Percentiles rank a stretch among this genome's conserved stretches.
Evolutionary conservation across 345 rosid species (phyloP).

Genomic region (Gossypium herbaceum): DNA sequence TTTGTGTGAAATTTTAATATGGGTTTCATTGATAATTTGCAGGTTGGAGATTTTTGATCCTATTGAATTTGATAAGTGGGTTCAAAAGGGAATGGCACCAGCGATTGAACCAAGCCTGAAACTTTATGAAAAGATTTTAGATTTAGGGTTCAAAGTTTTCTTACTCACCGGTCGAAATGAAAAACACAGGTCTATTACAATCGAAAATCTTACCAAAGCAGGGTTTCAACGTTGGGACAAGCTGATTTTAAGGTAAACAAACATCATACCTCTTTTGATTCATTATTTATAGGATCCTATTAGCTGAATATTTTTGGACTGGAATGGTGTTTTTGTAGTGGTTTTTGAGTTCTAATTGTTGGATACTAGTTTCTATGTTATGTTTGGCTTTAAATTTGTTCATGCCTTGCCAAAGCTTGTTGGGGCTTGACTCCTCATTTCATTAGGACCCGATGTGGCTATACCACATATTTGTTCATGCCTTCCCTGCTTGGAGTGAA

Average conservation of each 20-base stretch:
- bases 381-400: not conserved
- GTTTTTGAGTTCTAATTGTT: conserved; percentile 2
- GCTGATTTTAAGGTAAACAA: conserved; percentile 74
- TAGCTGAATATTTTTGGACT: not conserved
- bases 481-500: not conserved
- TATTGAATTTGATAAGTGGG: conserved; percentile 74
- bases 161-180: conserved; percentile 82
- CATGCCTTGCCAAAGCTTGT: not conserved
- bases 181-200: conserved; percentile 51
- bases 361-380: not conserved
- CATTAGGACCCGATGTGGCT: too few species aligned
- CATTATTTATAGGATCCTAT: not conserved
- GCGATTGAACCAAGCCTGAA: conserved; percentile 67
- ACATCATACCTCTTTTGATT: not conserved
- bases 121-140: conserved; percentile 59
- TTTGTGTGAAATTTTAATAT: conserved; percentile 7
- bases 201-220: conserved; percentile 57
- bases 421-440: too few species aligned
- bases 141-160: conserved; percentile 72
- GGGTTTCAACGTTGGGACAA: conserved; percentile 81
- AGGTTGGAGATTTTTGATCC: conserved; percentile 70
- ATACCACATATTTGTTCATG: not conserved
- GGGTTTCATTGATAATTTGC: conserved; percentile 26
- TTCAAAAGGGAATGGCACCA: conserved; percentile 65
- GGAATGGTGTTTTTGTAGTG: not conserved